Base-by-base conservation (phyloP, 2,329 filamentous ascomycete species). In the Teratosphaeria zuluensis region DNA sequence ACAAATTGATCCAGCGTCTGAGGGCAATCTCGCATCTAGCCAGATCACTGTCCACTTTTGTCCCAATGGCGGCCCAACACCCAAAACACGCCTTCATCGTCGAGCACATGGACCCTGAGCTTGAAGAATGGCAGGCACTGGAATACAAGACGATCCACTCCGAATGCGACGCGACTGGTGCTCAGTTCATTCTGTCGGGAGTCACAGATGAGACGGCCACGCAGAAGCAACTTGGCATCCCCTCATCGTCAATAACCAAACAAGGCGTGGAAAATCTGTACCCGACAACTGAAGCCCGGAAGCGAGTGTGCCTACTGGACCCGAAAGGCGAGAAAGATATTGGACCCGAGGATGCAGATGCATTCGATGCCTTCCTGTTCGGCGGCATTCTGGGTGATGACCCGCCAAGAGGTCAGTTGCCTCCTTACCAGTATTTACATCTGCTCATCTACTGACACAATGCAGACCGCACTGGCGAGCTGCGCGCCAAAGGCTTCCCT, bases 331-430 rank as follows among this genome's bases (percentile, higher is more conserved):
- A 82, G 62, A 84, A 86, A 70, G 94, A 99, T 69, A 75, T 99
- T 67, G 84, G 81, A 54, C 94, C 94, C 0, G 85, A 88, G 59
- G 94, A 99, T 75, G 89, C 85, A 24, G 84, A 89, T 35, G 76
- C 73, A 2, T 99, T 99, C 74, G 90, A 95, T 68, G 87, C 89
- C 9, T 99, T 97, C 71, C 77, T 99, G 53, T 99, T 99, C 76
- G 94, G 94, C 53, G 94, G 94, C 14, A 99, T 99, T 68, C 77
- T 99, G 62, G 94, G 92, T 59, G 92, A 97, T 77, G 90, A 97
- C 72, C 92, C 92, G 61, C 92, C 92, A 54, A 80, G 92, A 82
- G 90, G 91, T 94, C 81, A 12, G 59, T 51, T 32, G 21, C 51
- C 21, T 30, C 8, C 21, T 30, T 1, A 21, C n/a, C 12, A 12